phyloP scores from a whole-genome alignment of 176 grass and related monocot species.

The Panicum miliaceum region DNA sequence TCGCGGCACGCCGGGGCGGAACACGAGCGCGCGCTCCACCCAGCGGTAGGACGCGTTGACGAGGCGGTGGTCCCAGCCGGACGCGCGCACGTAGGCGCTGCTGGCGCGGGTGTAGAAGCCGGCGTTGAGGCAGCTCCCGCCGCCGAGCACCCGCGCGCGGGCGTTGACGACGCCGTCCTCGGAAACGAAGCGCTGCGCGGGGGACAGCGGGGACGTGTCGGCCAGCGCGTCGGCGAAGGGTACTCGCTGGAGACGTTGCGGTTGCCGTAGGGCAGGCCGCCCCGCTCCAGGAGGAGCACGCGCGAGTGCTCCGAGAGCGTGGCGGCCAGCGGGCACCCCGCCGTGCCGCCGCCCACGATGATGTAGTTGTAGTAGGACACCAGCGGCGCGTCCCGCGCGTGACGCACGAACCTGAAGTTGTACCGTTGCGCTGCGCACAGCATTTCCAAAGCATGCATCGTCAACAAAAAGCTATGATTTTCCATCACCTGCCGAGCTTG shows the following conservation, averaged over 20 bases:
- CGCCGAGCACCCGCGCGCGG: conserved; percentile 78
- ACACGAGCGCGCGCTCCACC: conserved; percentile 73
- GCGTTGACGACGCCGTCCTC: conserved; percentile 83
- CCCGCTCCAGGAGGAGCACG: conserved; percentile 81
- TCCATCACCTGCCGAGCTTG: neutral
- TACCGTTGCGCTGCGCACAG: conserved; percentile 22
- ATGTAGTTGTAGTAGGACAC: conserved; percentile 85
- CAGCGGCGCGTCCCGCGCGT: conserved; percentile 59
- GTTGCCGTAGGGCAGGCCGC: conserved; percentile 71
- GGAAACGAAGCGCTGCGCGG: conserved; percentile 80
- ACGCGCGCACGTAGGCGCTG: conserved; percentile 46
- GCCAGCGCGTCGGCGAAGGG: conserved; percentile 71
- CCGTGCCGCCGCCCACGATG: conserved; percentile 81
- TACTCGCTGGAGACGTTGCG: conserved; percentile 64
- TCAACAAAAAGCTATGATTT: too few species aligned
- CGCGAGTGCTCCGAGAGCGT: conserved; percentile 64
- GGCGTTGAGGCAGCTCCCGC: conserved; percentile 87
- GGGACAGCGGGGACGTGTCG: conserved; percentile 54
- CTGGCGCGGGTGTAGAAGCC: conserved; percentile 89
- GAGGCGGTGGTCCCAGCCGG: conserved; percentile 55
- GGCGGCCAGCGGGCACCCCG: conserved; percentile 73
- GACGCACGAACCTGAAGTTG: conserved; percentile 64
- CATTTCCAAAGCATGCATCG: too few species aligned
- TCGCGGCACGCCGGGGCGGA: conserved; percentile 51
- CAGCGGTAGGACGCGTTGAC: conserved; percentile 79